Evolutionary conservation across 106 monocot genomes (phyloP).

Genomic region (Allium cepa): DNA sequence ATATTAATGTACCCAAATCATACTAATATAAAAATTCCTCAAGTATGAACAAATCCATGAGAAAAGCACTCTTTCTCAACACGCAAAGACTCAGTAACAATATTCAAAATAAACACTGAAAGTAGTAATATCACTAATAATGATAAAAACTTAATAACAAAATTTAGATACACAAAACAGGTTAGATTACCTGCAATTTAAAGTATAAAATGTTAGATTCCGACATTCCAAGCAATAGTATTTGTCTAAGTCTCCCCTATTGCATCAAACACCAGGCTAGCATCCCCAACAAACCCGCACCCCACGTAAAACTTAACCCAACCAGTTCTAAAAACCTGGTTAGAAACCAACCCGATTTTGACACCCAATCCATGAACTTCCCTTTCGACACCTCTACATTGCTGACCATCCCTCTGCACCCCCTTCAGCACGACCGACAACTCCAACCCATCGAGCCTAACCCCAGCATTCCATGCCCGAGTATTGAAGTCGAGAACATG

Average conservation of each 20-base stretch:
- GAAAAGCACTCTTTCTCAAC: too few species aligned
- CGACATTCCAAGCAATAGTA: constrained; percentile 69
- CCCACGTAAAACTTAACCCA: constrained; percentile 35
- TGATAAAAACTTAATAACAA: too few species aligned
- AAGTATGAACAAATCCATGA: too few species aligned
- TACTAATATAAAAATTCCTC: too few species aligned
- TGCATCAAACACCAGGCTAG: constrained; percentile 64
- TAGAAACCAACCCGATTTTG: constrained; percentile 42
- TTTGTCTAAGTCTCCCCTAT: constrained; percentile 55
- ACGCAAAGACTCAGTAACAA: too few species aligned
- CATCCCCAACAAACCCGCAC: constrained; percentile 22
- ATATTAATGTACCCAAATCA: too few species aligned
- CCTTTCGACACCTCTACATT: not conserved
- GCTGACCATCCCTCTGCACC: constrained; percentile 7
- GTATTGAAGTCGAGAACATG: constrained; percentile 33
- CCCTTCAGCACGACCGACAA: constrained; percentile 47
- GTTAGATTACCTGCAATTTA: too few species aligned
- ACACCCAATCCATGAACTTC: constrained; percentile 38
- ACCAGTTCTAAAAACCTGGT: constrained; percentile 62
- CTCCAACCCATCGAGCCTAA: constrained; percentile 36
- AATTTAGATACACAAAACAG: too few species aligned
- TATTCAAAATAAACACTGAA: too few species aligned
- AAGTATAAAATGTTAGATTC: too few species aligned
- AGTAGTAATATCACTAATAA: too few species aligned
- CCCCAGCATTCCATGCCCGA: constrained; percentile 15